Base-by-base conservation (phyloP, 2,329 filamentous ascomycete genomes). In the Ascochyta viciae-villosae region DNA sequence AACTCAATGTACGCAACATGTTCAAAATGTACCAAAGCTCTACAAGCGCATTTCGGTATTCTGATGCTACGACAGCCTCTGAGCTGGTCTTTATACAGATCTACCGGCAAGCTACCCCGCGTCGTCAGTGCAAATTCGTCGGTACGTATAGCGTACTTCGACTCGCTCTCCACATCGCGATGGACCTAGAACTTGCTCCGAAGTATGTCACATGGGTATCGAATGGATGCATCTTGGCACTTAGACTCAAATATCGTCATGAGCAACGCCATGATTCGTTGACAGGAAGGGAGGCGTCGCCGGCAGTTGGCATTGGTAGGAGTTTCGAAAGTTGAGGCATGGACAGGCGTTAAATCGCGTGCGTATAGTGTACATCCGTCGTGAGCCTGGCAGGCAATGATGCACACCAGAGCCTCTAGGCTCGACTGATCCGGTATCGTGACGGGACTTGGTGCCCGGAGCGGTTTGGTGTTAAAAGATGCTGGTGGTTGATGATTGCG, bases 241-340 rank as follows among this genome's bases (percentile, higher is more conserved):
- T 12, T 33, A 33, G 29, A 12, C 9, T 4, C 29, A 12, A 37
- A 40, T 23, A 31, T 33, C 24, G 24, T 37, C n/a, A 35, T n/a
- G 12, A 15, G 24, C 37, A 16, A 29, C 19, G 6, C 16, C 42
- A n/a, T 46, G 43, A 37, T 46, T 53, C 23, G 16, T 35, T 23
- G 24, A 26, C 34, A 29, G 6, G 12, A 33, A 31, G 40, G 48
- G 22, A 38, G 9, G 9, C 8, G 5, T 13, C 29, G 37, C 42
- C 50, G 50, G 50, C 43, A 43, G 50, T 53, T 53, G 38, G 23
- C 37, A 19, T 19, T 19, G 19, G 19, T 19, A 19, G 19, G 19
- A 19, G 19, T 19, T 19, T 19, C 19, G 19, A 19, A 19, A 19
- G 19, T 19, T 19, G 19, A 19, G 19, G 19, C 19, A 19, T 19